These are phyloP conservation scores for Salicornia ramosissima DNA, from an alignment of 148 eudicot species.

Conservation along the genomic window DNA sequence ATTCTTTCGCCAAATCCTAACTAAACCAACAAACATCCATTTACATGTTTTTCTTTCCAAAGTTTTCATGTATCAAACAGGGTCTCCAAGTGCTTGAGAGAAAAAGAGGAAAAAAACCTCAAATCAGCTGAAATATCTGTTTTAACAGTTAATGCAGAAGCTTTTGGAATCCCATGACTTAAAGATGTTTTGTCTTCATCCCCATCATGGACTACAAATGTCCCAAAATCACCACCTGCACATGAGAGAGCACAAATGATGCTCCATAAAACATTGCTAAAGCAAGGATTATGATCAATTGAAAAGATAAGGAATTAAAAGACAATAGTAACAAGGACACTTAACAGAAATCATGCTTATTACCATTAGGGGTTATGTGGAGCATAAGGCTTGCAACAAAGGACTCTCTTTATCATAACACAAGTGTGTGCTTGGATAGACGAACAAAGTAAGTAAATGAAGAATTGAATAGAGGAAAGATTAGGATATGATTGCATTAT, in stretches of 20 bases:
- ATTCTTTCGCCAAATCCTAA: neutral
- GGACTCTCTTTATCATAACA: neutral
- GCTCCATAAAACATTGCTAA: neutral
- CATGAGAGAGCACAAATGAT: constrained; percentile 9
- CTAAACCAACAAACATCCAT: neutral
- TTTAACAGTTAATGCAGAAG: constrained; percentile 30
- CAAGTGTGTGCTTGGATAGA: neutral
- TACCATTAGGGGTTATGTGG: neutral
- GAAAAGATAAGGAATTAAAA: neutral
- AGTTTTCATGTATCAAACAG: neutral
- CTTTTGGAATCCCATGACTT: constrained; percentile 31
- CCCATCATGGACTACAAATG: constrained; percentile 71
- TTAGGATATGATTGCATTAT: no score
- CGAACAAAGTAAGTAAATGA: no score
- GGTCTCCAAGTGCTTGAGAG: neutral
- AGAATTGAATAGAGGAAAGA: no score
- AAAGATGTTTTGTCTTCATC: constrained; percentile 46
- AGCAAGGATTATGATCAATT: neutral
- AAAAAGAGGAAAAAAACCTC: constrained; percentile 34
- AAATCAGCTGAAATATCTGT: constrained; percentile 38
- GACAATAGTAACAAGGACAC: neutral
- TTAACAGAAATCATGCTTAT: constrained; percentile 1
- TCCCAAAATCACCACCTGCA: constrained; percentile 88
- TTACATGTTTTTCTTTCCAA: neutral
- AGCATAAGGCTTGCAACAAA: neutral